Base-by-base conservation (phyloP, 139 green algal species). In the Haematococcus sp. region DNA sequence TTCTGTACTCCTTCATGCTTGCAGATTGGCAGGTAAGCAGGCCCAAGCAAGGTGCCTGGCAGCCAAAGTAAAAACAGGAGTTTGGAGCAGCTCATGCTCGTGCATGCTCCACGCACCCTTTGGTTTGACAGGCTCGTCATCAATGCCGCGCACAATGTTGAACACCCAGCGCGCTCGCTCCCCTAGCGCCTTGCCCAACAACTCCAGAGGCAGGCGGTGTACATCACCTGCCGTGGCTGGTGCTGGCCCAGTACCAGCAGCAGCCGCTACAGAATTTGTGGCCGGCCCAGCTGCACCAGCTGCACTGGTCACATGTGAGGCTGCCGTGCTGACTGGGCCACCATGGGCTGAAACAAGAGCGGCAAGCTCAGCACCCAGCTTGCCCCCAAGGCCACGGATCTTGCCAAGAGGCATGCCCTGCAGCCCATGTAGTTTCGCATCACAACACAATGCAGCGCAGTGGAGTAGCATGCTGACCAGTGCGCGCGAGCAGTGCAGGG, bases 351-450 rank as follows among this genome's bases (percentile, higher is more conserved):
- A 89, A 16, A 85, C 84, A 90, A 80, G 9, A 43, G 59, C 63
- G 84, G 17, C 27, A 23, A 81, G 63, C 63, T 70, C 72, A 16
- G 77, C 76, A 0, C 91, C 91, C 71, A 98, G 82, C 85, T 97
- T 98, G 55, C 93, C 91, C 15, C 94, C 94, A 73, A 98, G 88
- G 46, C 89, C 89, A 32, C 86, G 81, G 33, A 98, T 80, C 79
- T 98, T 98, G 46, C 68, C 83, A 30, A 98, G 72, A 1, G 93
- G 86, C 70, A 97, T 71, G 35, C 85, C 81, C 77, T 89, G 68
- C 63, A 86, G 22, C 3, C 17, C 40, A 11, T n/a, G n/a, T n/a
- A n/a, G n/a, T n/a, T n/a, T n/a, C n/a, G n/a, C n/a, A n/a, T n/a
- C n/a, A n/a, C n/a, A n/a, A n/a, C n/a, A n/a, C n/a, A n/a, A n/a